These are phyloP conservation scores for Polytrichum commune DNA, from an alignment of 225 moss, liverwort and hornwort genomes.

Conservation along the genomic window DNA sequence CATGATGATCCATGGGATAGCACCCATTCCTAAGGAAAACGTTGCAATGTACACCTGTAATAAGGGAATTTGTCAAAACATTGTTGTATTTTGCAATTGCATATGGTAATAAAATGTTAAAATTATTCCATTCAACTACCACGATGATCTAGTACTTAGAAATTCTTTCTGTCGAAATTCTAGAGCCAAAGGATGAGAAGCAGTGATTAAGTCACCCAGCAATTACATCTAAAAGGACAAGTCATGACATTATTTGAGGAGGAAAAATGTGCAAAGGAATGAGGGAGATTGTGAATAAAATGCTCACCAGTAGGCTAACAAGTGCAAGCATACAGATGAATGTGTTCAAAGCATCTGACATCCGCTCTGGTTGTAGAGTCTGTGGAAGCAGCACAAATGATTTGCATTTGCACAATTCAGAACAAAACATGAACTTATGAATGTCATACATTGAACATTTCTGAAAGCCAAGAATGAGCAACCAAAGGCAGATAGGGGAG, in stretches of 20 bases:
- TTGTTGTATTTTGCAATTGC: neutral
- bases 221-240: neutral
- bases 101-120: too few relatives aligned
- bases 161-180: too few relatives aligned
- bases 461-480: neutral
- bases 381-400: slow-evolving; percentile 10
- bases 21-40: slow-evolving; percentile 66
- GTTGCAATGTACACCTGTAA: slow-evolving; percentile 63
- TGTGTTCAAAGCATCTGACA: slow-evolving; percentile 53
- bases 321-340: slow-evolving; percentile 74
- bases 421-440: neutral
- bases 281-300: too few relatives aligned
- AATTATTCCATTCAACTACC: too few relatives aligned
- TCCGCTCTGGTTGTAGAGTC: slow-evolving; percentile 47
- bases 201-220: too few relatives aligned
- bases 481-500: neutral
- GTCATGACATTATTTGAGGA: neutral
- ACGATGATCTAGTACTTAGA: too few relatives aligned
- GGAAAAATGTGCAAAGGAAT: neutral
- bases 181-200: too few relatives aligned
- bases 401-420: neutral
- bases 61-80: neutral
- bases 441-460: too few relatives aligned
- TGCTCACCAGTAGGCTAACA: slow-evolving; percentile 69
- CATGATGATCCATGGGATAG: slow-evolving; percentile 86